Evolutionary conservation across 78 protist genomes (phyloP), one percentile per base, ranked within the genome.

Genomic region (Creolimax fragrantissima): DNA sequence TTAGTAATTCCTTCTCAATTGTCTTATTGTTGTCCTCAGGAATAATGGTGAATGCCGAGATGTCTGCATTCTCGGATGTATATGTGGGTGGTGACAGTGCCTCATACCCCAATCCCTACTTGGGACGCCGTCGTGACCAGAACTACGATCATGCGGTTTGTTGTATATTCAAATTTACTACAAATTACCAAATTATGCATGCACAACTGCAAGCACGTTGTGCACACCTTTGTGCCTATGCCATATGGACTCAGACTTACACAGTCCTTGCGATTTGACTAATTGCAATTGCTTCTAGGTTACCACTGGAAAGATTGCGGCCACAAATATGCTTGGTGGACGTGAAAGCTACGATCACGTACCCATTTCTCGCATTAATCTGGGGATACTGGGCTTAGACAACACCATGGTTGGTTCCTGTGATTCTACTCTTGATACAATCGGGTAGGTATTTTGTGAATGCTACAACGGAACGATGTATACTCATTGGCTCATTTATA

Each of bases 21-120:
- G n/a, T n/a, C n/a, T n/a, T n/a, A n/a, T n/a, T n/a, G 41, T 17
- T 17, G 81, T 24, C n/a, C n/a, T n/a, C n/a, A n/a, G 92, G 92
- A 41, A 74, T 91, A 3, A 3, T 44, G 85, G 92, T 91, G 39
- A 91, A 91, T 44, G 58, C 47, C 43, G 88, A 91, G 86, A 36
- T 91, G 86, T 11, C 6, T 5, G 92, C 92, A n/a, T 91, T 91
- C 37, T n/a, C 41, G 3, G 92, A 91, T 42, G 32, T 91, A 5
- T 91, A 66, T 47, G 92, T 91, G 45, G 92, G 92, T 91, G 92
- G 92, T 83, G 92, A 91, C 39, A 84, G 85, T 24, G 92, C 92
- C 3, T 43, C 84, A 32, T 91, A 91, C 89, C 92, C 92, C 5
- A 84, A 41, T 11, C 3, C 3, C 24, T 44, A 44, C 92, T n/a